Evolutionary conservation across 2,329 filamentous ascomycete species (phyloP).

Genomic region (Fusarium sp.): DNA sequence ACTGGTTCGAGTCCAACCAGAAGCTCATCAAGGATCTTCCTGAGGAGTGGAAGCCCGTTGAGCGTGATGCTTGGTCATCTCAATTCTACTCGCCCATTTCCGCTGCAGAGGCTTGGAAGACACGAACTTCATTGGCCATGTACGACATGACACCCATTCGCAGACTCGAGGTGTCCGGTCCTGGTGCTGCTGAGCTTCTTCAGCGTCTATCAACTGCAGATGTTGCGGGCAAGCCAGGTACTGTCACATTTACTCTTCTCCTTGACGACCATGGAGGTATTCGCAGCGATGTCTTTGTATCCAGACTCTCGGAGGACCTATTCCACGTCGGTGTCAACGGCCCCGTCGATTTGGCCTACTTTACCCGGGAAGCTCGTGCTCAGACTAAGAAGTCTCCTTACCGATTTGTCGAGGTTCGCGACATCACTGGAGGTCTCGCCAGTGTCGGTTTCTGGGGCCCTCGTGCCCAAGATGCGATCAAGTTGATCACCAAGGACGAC

Average conservation of each 20-base stretch:
- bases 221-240: conserved; percentile 59
- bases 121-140: conserved; percentile 70
- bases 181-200: conserved; percentile 66
- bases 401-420: conserved; percentile 63
- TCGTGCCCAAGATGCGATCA: conserved; percentile 63
- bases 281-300: conserved; percentile 68
- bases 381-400: conserved; percentile 56
- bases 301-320: conserved; percentile 60
- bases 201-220: conserved; percentile 65
- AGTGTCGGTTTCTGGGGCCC: conserved; percentile 74
- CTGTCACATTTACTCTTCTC: conserved; percentile 68
- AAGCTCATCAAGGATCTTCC: conserved; percentile 64
- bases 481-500: conserved; percentile 57
- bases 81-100: conserved; percentile 68
- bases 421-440: conserved; percentile 70
- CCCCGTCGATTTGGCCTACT: conserved; percentile 65
- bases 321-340: conserved; percentile 70
- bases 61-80: conserved; percentile 70
- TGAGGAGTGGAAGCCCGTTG: conserved; percentile 63
- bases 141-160: conserved; percentile 73
- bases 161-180: conserved; percentile 68
- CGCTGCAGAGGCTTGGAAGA: conserved; percentile 74
- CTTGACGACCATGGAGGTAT: conserved; percentile 66
- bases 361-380: conserved; percentile 63
- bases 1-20: conserved; percentile 71